Evolutionary conservation across 108 stramenopile species (phyloP).

Genomic region (Cyclotella baltica): DNA sequence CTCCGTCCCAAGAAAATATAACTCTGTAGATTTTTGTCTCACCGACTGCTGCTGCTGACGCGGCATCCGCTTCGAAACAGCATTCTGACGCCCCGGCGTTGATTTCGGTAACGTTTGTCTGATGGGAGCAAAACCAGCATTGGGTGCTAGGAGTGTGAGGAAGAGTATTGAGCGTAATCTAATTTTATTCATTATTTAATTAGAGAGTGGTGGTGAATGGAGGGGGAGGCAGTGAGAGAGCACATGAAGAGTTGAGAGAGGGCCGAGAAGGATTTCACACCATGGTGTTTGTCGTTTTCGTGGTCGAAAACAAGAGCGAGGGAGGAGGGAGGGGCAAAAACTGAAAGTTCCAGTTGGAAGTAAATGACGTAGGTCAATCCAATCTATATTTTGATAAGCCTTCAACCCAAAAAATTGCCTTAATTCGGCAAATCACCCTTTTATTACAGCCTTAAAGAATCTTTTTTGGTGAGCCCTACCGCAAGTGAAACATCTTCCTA

Average conservation of each 20-base stretch:
- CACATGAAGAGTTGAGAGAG: no score
- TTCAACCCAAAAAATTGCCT: no score
- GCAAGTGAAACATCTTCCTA: background rate
- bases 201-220: no score
- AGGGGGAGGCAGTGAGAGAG: no score
- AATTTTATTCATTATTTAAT: background rate
- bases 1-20: slow-evolving; percentile 78
- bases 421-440: background rate
- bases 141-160: background rate
- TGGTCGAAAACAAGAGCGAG: background rate
- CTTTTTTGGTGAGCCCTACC: no score
- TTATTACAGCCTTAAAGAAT: no score
- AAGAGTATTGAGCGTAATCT: background rate
- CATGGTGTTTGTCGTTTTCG: background rate
- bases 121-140: background rate
- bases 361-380: background rate
- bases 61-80: background rate
- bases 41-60: background rate
- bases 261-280: no score
- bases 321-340: no score
- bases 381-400: no score
- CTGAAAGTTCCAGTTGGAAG: slow-evolving; percentile 1
- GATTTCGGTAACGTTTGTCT: no score
- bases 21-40: background rate
- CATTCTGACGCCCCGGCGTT: background rate